Percentiles rank a stretch among this genome's conserved stretches.
phyloP scores from a whole-genome alignment of 2,329 filamentous ascomycete species.

The Chaetomiaceae sp. region DNA sequence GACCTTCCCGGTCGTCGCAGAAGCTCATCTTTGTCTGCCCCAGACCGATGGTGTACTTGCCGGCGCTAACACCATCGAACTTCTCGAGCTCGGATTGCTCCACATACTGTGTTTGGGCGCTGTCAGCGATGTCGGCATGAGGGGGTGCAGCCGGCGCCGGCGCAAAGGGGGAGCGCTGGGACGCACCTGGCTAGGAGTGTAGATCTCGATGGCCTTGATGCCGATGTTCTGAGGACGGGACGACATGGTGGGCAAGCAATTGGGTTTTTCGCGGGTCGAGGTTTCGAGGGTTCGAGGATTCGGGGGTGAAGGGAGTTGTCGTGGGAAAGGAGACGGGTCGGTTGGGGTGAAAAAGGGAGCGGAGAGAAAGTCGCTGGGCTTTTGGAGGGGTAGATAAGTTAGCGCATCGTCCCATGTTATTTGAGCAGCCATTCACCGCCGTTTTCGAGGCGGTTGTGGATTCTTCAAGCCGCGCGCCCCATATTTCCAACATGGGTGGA shows the following conservation, averaged over 20 bases:
- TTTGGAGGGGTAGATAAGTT: slow-evolving; percentile 22
- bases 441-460: slow-evolving; percentile 12
- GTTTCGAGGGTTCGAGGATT: background rate
- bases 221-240: slow-evolving; percentile 76
- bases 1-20: slow-evolving; percentile 84
- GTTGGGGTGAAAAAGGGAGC: slow-evolving; percentile 9
- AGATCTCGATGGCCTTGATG: slow-evolving; percentile 90
- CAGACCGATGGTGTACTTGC: slow-evolving; percentile 88
- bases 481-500: slow-evolving; percentile 12
- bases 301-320: slow-evolving; percentile 1
- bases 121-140: slow-evolving; percentile 25
- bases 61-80: slow-evolving; percentile 74
- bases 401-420: slow-evolving; percentile 18
- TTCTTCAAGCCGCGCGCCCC: slow-evolving; percentile 9
- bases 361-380: slow-evolving; percentile 9
- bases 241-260: slow-evolving; percentile 24
- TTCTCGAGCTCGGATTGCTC: slow-evolving; percentile 60
- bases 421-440: slow-evolving; percentile 17
- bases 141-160: background rate
- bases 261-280: slow-evolving; percentile 5
- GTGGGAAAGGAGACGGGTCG: slow-evolving; percentile 3
- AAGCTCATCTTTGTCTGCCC: slow-evolving; percentile 92
- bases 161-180: slow-evolving; percentile 8
- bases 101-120: slow-evolving; percentile 58
- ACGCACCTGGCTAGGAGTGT: slow-evolving; percentile 78